These are phyloP conservation scores for Stygiomarasmius scandens DNA, from an alignment of 1,284 basidiomycete species.

Conservation along the genomic window DNA sequence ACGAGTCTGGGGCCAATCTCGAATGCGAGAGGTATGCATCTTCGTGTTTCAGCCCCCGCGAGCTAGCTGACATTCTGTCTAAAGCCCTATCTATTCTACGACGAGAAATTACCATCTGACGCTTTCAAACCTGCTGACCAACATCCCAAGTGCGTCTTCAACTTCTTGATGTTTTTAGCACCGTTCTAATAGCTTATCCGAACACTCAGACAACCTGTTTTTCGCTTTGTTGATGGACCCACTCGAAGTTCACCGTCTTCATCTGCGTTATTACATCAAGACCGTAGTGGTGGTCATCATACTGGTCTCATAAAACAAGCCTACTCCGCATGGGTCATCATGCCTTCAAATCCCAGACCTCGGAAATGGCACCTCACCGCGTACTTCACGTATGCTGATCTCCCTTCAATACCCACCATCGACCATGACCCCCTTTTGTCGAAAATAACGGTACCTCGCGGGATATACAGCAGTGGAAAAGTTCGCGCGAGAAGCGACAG, in stretches of 20 bases:
- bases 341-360: constrained; percentile 46
- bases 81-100: constrained; percentile 68
- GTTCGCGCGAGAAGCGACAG: constrained; percentile 48
- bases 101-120: constrained; percentile 57
- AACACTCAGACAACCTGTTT: constrained; percentile 47
- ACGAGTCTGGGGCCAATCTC: constrained; percentile 65
- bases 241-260: constrained; percentile 50
- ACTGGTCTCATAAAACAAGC: constrained; percentile 63
- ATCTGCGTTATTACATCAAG: constrained; percentile 60
- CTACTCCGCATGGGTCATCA: constrained; percentile 63
- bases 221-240: constrained; percentile 61
- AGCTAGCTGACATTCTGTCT: constrained; percentile 5
- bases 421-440: constrained; percentile 56
- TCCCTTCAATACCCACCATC: constrained; percentile 58
- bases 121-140: constrained; percentile 36
- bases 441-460: constrained; percentile 53
- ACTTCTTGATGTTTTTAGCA: no score
- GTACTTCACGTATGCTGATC: constrained; percentile 65
- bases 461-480: constrained; percentile 64
- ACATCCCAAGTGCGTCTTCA: constrained; percentile 42
- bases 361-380: constrained; percentile 67
- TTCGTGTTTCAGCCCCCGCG: constrained; percentile 5
- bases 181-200: no score
- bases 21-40: constrained; percentile 57
- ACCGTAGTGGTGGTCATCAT: constrained; percentile 54